Evolutionary conservation across 2,329 filamentous ascomycete genomes (phyloP).

Genomic region (Alternaria gaisen): DNA sequence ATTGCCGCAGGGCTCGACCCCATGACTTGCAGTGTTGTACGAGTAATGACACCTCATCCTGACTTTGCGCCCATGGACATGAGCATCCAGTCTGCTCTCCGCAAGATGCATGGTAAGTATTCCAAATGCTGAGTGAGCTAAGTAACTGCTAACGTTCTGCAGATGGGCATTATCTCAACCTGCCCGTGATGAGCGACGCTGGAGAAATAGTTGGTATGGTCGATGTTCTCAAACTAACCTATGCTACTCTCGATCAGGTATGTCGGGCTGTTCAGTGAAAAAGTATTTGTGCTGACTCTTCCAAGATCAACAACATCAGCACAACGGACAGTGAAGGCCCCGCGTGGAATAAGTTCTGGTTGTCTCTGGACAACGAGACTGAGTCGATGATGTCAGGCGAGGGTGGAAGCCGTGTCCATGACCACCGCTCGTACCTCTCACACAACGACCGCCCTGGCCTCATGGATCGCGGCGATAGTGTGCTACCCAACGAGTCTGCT

Average conservation of each 20-base stretch:
- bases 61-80: slow-evolving; percentile 99
- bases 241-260: slow-evolving; percentile 96
- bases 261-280: slow-evolving; percentile 18
- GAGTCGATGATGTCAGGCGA: slow-evolving; percentile 97
- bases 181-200: slow-evolving; percentile 96
- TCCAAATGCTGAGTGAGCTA: background rate
- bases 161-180: slow-evolving; percentile 98
- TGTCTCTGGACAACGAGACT: slow-evolving; percentile 92
- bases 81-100: slow-evolving; percentile 96
- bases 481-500: slow-evolving; percentile 92
- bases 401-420: slow-evolving; percentile 74
- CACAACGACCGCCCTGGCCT: slow-evolving; percentile 71
- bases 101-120: slow-evolving; percentile 94
- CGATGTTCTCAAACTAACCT: slow-evolving; percentile 96
- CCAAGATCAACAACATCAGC: slow-evolving; percentile 85
- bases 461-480: slow-evolving; percentile 78
- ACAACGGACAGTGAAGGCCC: slow-evolving; percentile 90
- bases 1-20: slow-evolving; percentile 97
- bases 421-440: slow-evolving; percentile 80
- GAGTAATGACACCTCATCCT: slow-evolving; percentile 98
- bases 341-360: slow-evolving; percentile 99
- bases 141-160: slow-evolving; percentile 26
- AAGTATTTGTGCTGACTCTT: slow-evolving; percentile 15
- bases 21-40: slow-evolving; percentile 92
- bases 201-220: slow-evolving; percentile 99